Conservation (phyloP, 768 basidiomycete genomes). For the Mycena haematopus region DNA sequence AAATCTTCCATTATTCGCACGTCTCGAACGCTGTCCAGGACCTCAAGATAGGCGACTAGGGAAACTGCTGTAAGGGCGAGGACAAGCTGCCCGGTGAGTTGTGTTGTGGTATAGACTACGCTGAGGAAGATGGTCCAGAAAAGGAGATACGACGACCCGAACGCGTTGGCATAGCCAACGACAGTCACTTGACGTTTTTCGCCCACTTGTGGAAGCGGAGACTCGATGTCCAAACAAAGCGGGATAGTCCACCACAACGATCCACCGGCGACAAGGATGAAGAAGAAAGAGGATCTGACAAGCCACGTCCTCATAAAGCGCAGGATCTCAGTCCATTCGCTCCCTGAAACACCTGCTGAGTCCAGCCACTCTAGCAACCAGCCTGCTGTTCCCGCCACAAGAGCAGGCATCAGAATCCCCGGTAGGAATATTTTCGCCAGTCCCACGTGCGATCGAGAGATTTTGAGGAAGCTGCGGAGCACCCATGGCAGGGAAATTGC, state of each 20-base stretch:
- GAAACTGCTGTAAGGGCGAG: constrained; percentile 69
- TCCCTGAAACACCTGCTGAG: constrained; percentile 53
- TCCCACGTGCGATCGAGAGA: constrained; percentile 78
- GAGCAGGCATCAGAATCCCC: constrained; percentile 58
- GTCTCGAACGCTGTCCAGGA: constrained; percentile 84
- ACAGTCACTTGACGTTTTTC: constrained; percentile 58
- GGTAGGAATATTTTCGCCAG: constrained; percentile 70
- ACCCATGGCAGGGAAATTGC: constrained; percentile 62
- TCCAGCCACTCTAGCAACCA: constrained; percentile 89
- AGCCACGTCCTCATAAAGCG: constrained; percentile 64
- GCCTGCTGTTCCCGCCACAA: constrained; percentile 65
- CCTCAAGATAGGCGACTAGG: constrained; percentile 78
- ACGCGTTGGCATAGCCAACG: constrained; percentile 88
- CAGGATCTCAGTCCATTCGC: constrained; percentile 49
- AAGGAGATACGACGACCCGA: constrained; percentile 85
- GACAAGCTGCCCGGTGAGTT: constrained; percentile 84
- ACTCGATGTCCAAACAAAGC: constrained; percentile 66
- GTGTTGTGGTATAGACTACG: constrained; percentile 68
- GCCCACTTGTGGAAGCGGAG: constrained; percentile 32
- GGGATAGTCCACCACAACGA: constrained; percentile 77
- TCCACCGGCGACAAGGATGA: constrained; percentile 59
- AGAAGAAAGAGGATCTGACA: constrained; percentile 61
- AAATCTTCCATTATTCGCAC: constrained; percentile 62
- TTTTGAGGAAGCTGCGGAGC: constrained; percentile 61
- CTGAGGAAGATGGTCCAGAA: constrained; percentile 76